Percentiles rank a stretch among this genome's conserved stretches.
Conservation (phyloP, 495 filamentous ascomycete genomes). For the Aspergillus campestris region DNA sequence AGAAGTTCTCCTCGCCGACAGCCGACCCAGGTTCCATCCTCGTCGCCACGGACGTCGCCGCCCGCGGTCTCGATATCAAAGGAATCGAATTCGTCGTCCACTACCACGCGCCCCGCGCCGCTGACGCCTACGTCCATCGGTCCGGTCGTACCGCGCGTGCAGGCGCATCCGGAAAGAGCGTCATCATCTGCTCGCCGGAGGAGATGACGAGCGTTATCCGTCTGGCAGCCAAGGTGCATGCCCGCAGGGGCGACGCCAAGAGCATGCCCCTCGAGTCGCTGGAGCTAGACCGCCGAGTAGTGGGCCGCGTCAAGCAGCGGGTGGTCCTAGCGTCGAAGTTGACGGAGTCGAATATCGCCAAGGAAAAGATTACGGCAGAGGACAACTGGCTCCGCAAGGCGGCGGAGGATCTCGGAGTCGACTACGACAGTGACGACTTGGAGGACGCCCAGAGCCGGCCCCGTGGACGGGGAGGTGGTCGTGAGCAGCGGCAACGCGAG, state of each 20-base stretch:
- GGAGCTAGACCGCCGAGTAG: conserved; percentile 73
- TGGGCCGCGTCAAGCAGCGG: conserved; percentile 64
- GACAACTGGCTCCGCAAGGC: conserved; percentile 77
- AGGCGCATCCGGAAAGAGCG: conserved; percentile 62
- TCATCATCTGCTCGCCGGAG: conserved; percentile 84
- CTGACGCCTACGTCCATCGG: conserved; percentile 90
- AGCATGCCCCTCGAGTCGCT: conserved; percentile 63
- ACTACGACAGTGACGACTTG: conserved; percentile 84
- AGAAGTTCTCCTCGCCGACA: conserved; percentile 68
- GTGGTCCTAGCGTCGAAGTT: conserved; percentile 72
- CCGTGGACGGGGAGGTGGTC: conserved; percentile 57
- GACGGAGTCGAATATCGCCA: conserved; percentile 72
- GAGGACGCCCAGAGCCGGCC: conserved; percentile 54
- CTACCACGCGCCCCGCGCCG: conserved; percentile 88
- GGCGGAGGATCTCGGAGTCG: conserved; percentile 88
- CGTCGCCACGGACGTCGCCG: conserved; percentile 91
- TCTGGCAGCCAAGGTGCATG: conserved; percentile 81
- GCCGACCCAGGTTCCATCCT: conserved; percentile 59
- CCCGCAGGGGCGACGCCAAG: conserved; percentile 42
- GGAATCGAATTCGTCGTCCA: conserved; percentile 81
- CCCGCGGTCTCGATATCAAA: conserved; percentile 92
- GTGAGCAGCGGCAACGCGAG: conserved; percentile 67
- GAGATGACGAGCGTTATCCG: conserved; percentile 78
- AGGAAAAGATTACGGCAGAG: conserved; percentile 74
- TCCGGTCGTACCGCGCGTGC: conserved; percentile 93